These are phyloP conservation scores for Exophiala oligosperma DNA, from an alignment of 2,329 filamentous ascomycete species.

Conservation along the genomic window DNA sequence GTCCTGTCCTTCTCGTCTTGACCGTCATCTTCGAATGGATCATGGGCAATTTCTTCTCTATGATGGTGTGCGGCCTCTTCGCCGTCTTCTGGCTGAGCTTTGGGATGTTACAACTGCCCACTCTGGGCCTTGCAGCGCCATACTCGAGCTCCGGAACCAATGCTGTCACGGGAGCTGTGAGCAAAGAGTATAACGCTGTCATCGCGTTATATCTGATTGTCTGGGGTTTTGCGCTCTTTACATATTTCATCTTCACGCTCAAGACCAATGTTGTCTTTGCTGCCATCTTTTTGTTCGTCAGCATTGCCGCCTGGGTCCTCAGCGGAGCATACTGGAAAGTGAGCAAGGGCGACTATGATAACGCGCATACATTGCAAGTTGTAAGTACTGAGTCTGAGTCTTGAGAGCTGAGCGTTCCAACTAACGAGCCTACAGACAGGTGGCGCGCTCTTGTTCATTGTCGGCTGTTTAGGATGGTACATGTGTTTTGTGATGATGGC, in stretches of 20 bases:
- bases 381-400: slow-evolving; percentile 9
- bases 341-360: slow-evolving; percentile 23
- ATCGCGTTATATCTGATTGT: slow-evolving; percentile 28
- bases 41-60: slow-evolving; percentile 29
- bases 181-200: slow-evolving; percentile 27
- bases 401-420: too few species aligned
- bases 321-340: slow-evolving; percentile 30
- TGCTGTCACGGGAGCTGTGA: slow-evolving; percentile 17
- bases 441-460: slow-evolving; percentile 27
- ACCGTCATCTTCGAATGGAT: slow-evolving; percentile 28
- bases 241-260: slow-evolving; percentile 29
- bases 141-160: slow-evolving; percentile 24
- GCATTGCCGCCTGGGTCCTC: slow-evolving; percentile 23
- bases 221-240: slow-evolving; percentile 28
- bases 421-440: slow-evolving; percentile 16
- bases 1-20: slow-evolving; percentile 25
- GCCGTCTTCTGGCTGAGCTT: slow-evolving; percentile 29
- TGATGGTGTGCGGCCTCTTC: slow-evolving; percentile 28
- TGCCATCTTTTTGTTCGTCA: slow-evolving; percentile 26
- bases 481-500: slow-evolving; percentile 31
- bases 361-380: slow-evolving; percentile 23
- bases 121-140: slow-evolving; percentile 23
- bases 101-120: slow-evolving; percentile 27
- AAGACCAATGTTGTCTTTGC: slow-evolving; percentile 28
- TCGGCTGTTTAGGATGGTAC: slow-evolving; percentile 26